A percentile compares a stretch with the other conserved stretches of the same genome.
Evolutionary conservation across 2,329 filamentous ascomycete genomes (phyloP).

Genomic region (Sporothrix euskadiensis): DNA sequence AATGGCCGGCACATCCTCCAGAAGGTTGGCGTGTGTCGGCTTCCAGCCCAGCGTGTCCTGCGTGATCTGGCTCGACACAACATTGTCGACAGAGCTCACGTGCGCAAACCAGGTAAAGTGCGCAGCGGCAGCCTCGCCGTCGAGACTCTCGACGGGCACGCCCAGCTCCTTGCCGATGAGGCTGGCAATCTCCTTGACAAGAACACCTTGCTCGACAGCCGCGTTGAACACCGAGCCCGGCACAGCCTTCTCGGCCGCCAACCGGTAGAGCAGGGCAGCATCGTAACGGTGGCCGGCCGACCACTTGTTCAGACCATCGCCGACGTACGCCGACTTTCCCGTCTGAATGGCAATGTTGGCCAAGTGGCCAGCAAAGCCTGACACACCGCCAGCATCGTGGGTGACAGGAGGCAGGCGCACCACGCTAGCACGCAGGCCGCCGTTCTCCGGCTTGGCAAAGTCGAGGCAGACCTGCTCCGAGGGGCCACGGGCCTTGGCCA

Average conservation of each 20-base stretch:
- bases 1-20: conserved; percentile 26
- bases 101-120: conserved; percentile 34
- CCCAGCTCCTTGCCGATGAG: conserved; percentile 41
- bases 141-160: conserved; percentile 38
- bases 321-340: conserved; percentile 41
- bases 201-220: conserved; percentile 41
- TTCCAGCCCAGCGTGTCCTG: conserved; percentile 42
- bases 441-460: conserved; percentile 33
- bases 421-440: conserved; percentile 39
- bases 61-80: conserved; percentile 42
- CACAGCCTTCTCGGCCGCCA: conserved; percentile 43
- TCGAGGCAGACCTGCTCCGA: conserved; percentile 36
- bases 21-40: conserved; percentile 19
- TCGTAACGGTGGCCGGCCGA: conserved; percentile 43
- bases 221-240: conserved; percentile 43
- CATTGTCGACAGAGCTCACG: conserved; percentile 36
- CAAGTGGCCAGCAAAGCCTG: conserved; percentile 39
- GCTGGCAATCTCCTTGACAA: conserved; percentile 41
- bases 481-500: conserved; percentile 31
- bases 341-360: conserved; percentile 37
- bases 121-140: conserved; percentile 36
- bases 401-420: conserved; percentile 45
- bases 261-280: conserved; percentile 42
- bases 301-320: conserved; percentile 42
- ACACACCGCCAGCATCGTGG: conserved; percentile 40